Evolutionary conservation across 257 asterid genomes (phyloP).

Genomic region (Verbascum thapsus): DNA sequence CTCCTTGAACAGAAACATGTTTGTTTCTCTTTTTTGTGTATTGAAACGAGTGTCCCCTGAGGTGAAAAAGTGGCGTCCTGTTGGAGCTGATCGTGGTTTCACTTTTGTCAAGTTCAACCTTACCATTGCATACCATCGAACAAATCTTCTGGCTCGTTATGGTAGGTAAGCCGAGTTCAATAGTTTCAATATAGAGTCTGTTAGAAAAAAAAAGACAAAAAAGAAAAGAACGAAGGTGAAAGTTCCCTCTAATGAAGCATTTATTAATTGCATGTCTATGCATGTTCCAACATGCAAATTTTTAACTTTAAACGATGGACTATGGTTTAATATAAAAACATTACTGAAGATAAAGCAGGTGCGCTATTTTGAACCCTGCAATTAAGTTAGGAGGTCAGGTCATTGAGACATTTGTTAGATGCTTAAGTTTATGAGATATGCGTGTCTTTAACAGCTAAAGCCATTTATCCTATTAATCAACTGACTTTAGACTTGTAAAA

Average conservation of each 20-base stretch:
- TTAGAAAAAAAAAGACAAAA: too few relatives aligned
- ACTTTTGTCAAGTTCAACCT: conserved; percentile 84
- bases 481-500: too few relatives aligned
- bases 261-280: conserved; percentile 14
- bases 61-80: conserved; percentile 97
- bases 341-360: conserved; percentile 6
- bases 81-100: conserved; percentile 92
- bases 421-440: too few relatives aligned
- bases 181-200: conserved; percentile 8
- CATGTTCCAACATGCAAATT: too few relatives aligned
- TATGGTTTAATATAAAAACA: neutral
- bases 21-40: conserved; percentile 84
- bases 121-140: conserved; percentile 89
- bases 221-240: conserved; percentile 13
- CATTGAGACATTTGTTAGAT: conserved; percentile 5
- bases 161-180: conserved; percentile 77
- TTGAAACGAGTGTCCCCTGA: conserved; percentile 58
- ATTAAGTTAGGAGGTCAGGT: conserved; percentile 15
- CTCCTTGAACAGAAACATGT: conserved; percentile 95
- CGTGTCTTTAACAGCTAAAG: too few relatives aligned
- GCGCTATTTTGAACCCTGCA: conserved; percentile 3
- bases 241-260: conserved; percentile 19
- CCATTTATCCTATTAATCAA: too few relatives aligned
- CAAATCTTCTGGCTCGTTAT: conserved; percentile 92
- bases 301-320: neutral